Base-by-base conservation (phyloP, 176 grass and related monocot species). In the Eremochloa ophiuroides region DNA sequence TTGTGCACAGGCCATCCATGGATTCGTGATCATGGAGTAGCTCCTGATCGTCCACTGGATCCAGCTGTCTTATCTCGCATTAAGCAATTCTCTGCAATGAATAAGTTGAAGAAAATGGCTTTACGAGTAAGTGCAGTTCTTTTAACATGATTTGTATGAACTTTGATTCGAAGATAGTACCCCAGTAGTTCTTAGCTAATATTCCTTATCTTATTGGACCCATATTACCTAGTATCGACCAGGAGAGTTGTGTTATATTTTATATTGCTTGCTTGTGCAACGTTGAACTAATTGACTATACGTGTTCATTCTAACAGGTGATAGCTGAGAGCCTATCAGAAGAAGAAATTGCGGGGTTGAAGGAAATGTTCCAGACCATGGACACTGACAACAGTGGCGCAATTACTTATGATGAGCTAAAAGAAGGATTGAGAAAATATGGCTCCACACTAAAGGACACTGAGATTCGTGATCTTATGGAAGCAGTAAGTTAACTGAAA, bases 261-360 rank as follows among this genome's bases (percentile, higher is more conserved):
- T 77, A 66, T 33, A 75, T 75, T 28, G 34, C 33, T 18, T 69
- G 11, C 26, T 59, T 22, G 38, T 59, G 27, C 22, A 20, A 12
- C 48, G 4, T n/a, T 71, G 59, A 74, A 82, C 73, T 72, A 48
- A 66, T 77, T 77, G 47, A 82, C 18, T 26, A 17, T 30, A 38
- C 11, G 31, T 73, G 37, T 39, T 71, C 42, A 68, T 82, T 83
- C 29, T 83, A 76, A 30, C 74, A 99, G 97, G 97, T 99, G 26
- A 99, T 99, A 84, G 97, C 97, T 77, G 93, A 99, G 83, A 93
- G 97, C 61, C 89, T 99, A 71, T 99, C 97, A 84, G 97, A 99
- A 77, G 97, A 99, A 77, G 97, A 99, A 84, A 99, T 99, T 89
- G 97, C 97, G 76, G 97, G 97, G 72, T 80, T 99, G 72, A 99